A percentile compares a stretch with the other conserved stretches of the same genome.
Evolutionary conservation across 2,329 filamentous ascomycete species (phyloP).

Genomic region (Botrytis sinoallii): DNA sequence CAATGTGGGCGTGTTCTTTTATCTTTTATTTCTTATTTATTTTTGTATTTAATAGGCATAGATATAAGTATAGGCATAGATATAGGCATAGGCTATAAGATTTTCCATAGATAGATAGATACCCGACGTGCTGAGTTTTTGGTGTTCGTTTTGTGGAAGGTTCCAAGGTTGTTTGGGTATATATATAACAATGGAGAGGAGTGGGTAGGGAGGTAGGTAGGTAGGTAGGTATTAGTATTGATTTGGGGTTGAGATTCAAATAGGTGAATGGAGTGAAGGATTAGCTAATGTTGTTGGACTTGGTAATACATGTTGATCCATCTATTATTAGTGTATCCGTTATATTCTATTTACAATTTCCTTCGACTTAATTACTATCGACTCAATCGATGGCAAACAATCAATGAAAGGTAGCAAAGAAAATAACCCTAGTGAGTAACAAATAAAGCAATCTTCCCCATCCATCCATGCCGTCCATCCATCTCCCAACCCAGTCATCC

Average conservation of each 20-base stretch:
- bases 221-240: not conserved
- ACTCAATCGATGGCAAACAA: not conserved
- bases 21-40: too few species aligned
- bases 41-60: too few species aligned
- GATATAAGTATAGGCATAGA: too few species aligned
- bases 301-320: not conserved
- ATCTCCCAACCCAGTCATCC: not conserved
- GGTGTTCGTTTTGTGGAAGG: too few species aligned
- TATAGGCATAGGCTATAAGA: too few species aligned
- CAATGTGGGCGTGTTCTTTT: too few species aligned
- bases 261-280: not conserved
- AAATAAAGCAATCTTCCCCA: conserved; percentile 2
- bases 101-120: too few species aligned
- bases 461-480: not conserved
- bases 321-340: not conserved
- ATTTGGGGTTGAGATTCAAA: not conserved
- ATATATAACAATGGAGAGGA: too few species aligned
- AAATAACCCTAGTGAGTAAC: not conserved
- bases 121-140: too few species aligned
- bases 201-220: too few species aligned
- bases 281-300: not conserved
- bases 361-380: not conserved
- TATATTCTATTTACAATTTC: not conserved
- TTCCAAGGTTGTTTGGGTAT: too few species aligned
- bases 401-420: not conserved